phyloP scores from a whole-genome alignment of 495 filamentous ascomycete genomes.

The Aspergillus taichungensis region DNA sequence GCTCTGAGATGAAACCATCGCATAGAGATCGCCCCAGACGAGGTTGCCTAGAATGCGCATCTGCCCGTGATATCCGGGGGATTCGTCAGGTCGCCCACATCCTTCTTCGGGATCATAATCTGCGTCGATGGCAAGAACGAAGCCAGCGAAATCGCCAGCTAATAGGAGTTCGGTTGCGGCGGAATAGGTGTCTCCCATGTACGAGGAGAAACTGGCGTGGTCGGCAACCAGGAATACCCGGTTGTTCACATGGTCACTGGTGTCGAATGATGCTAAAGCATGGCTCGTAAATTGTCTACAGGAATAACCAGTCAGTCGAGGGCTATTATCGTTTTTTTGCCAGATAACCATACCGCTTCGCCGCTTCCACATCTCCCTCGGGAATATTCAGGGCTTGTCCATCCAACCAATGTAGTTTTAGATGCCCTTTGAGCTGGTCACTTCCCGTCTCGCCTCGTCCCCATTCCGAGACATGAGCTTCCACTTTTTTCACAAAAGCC shows the following conservation, averaged over 20 bases:
- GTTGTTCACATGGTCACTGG: neutral
- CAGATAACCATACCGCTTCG: constrained; percentile 12
- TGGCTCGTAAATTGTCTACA: constrained; percentile 12
- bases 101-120: constrained; percentile 9
- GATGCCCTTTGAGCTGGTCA: constrained; percentile 12
- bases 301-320: neutral
- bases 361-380: constrained; percentile 21
- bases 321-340: neutral
- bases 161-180: constrained; percentile 4
- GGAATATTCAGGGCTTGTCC: constrained; percentile 18
- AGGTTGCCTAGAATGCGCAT: constrained; percentile 26
- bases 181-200: constrained; percentile 11
- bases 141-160: constrained; percentile 14
- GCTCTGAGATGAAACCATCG: constrained; percentile 7
- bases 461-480: constrained; percentile 19
- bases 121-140: constrained; percentile 21
- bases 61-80: constrained; percentile 16
- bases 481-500: constrained; percentile 14
- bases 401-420: constrained; percentile 27
- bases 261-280: neutral
- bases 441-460: constrained; percentile 18
- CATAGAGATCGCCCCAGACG: constrained; percentile 27
- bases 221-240: constrained; percentile 15
- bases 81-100: constrained; percentile 10
- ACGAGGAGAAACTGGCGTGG: constrained; percentile 15